These are phyloP conservation scores for Leavenworthia alabamica DNA, from an alignment of 345 rosid genomes.

Conservation along the genomic window DNA sequence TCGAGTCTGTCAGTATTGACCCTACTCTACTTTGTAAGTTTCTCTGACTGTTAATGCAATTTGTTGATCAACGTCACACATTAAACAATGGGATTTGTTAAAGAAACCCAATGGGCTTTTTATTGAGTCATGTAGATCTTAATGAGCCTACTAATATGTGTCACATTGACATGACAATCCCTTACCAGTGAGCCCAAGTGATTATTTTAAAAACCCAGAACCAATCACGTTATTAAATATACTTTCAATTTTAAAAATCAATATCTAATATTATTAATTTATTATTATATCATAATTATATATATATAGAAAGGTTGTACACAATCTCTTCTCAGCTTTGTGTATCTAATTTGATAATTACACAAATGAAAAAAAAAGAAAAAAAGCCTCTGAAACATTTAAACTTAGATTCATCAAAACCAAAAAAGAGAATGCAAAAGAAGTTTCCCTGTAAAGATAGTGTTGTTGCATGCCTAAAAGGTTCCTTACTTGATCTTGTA, in stretches of 20 bases:
- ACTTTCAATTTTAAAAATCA: no score
- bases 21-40: neutral
- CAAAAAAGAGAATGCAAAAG: neutral
- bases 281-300: no score
- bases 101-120: neutral
- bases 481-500: constrained; percentile 37
- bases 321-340: neutral
- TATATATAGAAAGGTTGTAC: no score
- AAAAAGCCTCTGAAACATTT: neutral
- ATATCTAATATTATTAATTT: no score
- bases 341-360: constrained; percentile 2
- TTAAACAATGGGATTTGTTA: neutral
- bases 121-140: neutral
- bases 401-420: constrained; percentile 13
- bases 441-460: neutral
- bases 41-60: neutral
- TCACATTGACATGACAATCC: neutral
- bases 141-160: neutral
- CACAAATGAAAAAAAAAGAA: neutral
- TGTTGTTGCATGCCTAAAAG: constrained; percentile 3
- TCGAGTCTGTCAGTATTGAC: neutral
- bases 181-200: neutral
- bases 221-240: no score
- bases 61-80: neutral
- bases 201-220: no score